These are phyloP conservation scores for Arthroderma sp. DNA, from an alignment of 2,329 filamentous ascomycete species.

Conservation along the genomic window DNA sequence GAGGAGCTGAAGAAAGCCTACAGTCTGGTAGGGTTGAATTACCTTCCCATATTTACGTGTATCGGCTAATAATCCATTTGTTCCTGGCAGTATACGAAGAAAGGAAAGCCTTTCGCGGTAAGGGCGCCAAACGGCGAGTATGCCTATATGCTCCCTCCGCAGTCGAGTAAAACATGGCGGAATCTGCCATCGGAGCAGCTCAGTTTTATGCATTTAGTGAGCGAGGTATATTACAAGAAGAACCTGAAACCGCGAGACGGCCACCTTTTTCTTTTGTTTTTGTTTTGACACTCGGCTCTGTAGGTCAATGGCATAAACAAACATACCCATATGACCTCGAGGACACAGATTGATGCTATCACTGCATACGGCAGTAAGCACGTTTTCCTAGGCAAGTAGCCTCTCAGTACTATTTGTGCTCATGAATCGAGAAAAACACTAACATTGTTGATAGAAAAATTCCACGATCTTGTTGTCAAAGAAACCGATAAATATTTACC, in stretches of 20 bases:
- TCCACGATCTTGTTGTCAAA: too few species aligned
- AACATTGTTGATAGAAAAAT: too few species aligned
- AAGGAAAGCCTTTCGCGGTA: not conserved
- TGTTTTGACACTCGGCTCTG: not conserved
- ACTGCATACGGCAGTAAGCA: too few species aligned
- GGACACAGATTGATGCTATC: too few species aligned
- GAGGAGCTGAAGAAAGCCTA: not conserved
- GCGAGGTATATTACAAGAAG: not conserved
- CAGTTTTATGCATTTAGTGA: constrained; percentile 1
- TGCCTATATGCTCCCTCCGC: not conserved
- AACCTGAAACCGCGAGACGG: not conserved
- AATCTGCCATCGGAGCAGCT: not conserved
- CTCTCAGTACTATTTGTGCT: too few species aligned
- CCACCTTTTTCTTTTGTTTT: not conserved
- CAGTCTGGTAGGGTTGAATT: not conserved
- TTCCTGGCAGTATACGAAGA: not conserved
- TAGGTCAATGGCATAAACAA: too few species aligned
- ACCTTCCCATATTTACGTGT: too few species aligned
- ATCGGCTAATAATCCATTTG: not conserved
- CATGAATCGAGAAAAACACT: too few species aligned
- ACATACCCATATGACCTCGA: too few species aligned
- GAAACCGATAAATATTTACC: too few species aligned
- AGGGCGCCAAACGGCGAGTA: not conserved
- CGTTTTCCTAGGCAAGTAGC: too few species aligned
- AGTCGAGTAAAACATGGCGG: not conserved